Evolutionary conservation across 352 stramenopile genomes (phyloP), one percentile per base, ranked within the genome.

Genomic region (Pythium insidiosum): DNA sequence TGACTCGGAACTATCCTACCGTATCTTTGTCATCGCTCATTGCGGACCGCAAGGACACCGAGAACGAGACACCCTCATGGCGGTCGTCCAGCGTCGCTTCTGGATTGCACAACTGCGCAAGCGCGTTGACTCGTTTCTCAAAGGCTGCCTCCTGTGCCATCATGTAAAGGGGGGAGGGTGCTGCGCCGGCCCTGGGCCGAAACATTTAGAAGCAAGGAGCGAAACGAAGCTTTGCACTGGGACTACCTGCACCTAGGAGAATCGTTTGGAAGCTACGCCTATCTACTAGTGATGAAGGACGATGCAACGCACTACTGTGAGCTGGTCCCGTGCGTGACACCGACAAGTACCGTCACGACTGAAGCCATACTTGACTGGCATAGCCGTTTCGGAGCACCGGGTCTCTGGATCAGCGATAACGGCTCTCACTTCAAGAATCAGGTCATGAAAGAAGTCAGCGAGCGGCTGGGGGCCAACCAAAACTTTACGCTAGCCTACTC

Each of bases 91-190:
- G 7, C 16, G 12, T n/a, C 12, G 9, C 9, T 48, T 48, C 30
- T 16, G 4, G 4, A 38, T 50, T 9, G 25, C 43, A 7, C 31
- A 47, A 13, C 19, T 48, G 9, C n/a, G n/a, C n/a, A n/a, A n/a
- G n/a, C n/a, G n/a, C n/a, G n/a, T n/a, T n/a, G n/a, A n/a, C n/a
- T n/a, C n/a, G 24, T 65, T 58, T 15, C 28, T 56, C 18, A 13
- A 31, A 11, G 5, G 22, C 9, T 66, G 52, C 43, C 24, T 58
- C 2, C 12, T 67, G 3, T 67, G 43, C 26, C 24, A 47, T 5
- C 53, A 63, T 38, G 44, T 62, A 59, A 62, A 24, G 53, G 53
- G 1, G 46, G 34, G 5, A 53, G 28, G 22, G 24, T 73, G n/a
- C n/a, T n/a, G n/a, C n/a, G n/a, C n/a, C n/a, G n/a, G n/a, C n/a